Conservation (phyloP, 2,329 filamentous ascomycete genomes). For the Metarhizium album region DNA sequence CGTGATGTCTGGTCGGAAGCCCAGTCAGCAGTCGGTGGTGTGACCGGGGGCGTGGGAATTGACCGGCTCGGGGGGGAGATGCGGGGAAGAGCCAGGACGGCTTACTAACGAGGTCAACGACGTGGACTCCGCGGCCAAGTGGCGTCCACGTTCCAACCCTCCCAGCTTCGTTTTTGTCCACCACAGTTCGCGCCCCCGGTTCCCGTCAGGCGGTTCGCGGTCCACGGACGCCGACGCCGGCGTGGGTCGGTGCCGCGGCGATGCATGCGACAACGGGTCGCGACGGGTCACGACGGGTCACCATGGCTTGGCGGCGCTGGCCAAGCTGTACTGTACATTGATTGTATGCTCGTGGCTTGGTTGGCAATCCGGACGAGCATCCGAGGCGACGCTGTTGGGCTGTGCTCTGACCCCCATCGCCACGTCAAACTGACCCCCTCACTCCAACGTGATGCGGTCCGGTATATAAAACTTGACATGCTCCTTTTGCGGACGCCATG, state of each 20-base stretch:
- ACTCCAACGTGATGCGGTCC: too few species aligned
- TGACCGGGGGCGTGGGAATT: not conserved
- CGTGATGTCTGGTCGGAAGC: not conserved
- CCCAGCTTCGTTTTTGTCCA: too few species aligned
- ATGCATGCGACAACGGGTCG: not conserved
- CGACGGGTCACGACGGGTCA: too few species aligned
- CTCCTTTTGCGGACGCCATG: too few species aligned
- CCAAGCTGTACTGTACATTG: constrained; percentile 1
- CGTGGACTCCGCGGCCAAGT: too few species aligned
- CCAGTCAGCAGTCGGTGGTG: not conserved
- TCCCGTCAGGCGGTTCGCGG: too few species aligned
- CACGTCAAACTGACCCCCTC: too few species aligned
- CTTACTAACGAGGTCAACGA: too few species aligned
- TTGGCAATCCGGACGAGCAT: not conserved
- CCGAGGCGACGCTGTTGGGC: not conserved
- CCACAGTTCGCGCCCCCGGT: too few species aligned
- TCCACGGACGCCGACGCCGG: constrained; percentile 4
- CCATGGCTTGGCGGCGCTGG: not conserved
- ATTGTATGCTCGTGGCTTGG: not conserved
- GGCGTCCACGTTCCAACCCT: too few species aligned
- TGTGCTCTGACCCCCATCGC: too few species aligned
- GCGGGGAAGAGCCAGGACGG: not conserved
- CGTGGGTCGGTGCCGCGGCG: not conserved
- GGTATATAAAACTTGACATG: too few species aligned
- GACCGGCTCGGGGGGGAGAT: not conserved